Evolutionary conservation across 345 rosid species (phyloP), one percentile per base, ranked within the genome.

Genomic region (Erucastrum elatum): DNA sequence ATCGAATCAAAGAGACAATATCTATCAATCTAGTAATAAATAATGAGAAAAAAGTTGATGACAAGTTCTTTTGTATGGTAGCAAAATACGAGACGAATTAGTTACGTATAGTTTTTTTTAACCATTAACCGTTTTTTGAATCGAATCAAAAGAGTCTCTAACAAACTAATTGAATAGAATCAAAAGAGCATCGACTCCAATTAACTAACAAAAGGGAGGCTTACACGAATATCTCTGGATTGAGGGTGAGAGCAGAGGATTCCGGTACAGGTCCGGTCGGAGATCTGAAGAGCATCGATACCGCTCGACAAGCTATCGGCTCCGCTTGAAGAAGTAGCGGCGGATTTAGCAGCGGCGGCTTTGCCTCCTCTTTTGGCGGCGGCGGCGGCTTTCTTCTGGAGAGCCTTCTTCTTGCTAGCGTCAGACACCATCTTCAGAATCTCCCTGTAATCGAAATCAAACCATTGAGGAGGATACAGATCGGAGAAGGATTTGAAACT

Each of bases 341-440:
- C 83, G 41, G 90, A 86, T 75, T 82, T 87, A 30, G 94, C 84
- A 2, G 49, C 49, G 49, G 49, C 13, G 13, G 49, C 13, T 41
- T 41, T 41, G 10, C 37, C 37, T 7, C 37, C 37, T 34, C 37
- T 34, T 34, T 34, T 34, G 37, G 37, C 11, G 11, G 56, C 78
- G 0, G 95, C 85, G 1, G 98, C 98, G 2, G 98, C 99, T 86
- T 96, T 96, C 91, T 96, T 96, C 87, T 96, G 98, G 2, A 96
- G 96, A 1, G 97, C 97, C 88, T 96, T 96, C 97, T 93, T 96
- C 89, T 96, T 96, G 95, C 99, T 96, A 9, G 99, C 99, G 87
- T 96, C 99, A 2, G 99, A 96, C 66, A 96, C 99, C 99, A 96
- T 96, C 87, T 81, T 79, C 33, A 8, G 69, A 68, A 68, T 64